A percentile compares a stretch with the other conserved stretches of the same genome.
Conservation (phyloP, 257 asterid genomes). For the Petunia axillaris region DNA sequence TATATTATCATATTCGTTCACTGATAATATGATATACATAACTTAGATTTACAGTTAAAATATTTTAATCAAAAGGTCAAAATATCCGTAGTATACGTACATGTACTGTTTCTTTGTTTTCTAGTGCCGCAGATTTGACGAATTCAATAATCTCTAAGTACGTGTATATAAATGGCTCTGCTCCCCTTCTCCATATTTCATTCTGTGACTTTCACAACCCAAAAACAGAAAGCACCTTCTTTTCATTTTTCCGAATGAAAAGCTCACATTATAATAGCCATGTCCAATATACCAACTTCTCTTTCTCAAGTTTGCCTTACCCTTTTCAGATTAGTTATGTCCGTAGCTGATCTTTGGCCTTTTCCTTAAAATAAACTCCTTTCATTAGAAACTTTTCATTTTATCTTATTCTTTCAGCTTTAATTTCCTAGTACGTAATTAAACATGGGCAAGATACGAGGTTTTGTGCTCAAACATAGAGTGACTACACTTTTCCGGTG, state of each 20-base stretch:
- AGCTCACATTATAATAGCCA: slow-evolving; percentile 20
- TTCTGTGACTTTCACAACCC: too few relatives aligned
- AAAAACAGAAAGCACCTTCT: not conserved
- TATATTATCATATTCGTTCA: too few relatives aligned
- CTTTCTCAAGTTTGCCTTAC: slow-evolving; percentile 60
- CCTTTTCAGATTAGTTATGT: slow-evolving; percentile 67
- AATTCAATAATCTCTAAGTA: not conserved
- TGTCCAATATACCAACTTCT: slow-evolving; percentile 59
- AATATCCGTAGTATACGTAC: slow-evolving; percentile 20
- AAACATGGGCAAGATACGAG: slow-evolving; percentile 57
- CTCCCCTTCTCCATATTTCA: slow-evolving; percentile 20
- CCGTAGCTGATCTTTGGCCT: slow-evolving; percentile 84
- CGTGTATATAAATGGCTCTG: slow-evolving; percentile 3
- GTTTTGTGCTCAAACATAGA: slow-evolving; percentile 66
- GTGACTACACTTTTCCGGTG: slow-evolving; percentile 60
- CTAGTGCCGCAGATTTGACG: not conserved
- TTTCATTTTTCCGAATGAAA: slow-evolving; percentile 36
- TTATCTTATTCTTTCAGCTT: not conserved
- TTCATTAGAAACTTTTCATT: not conserved
- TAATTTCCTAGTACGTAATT: not conserved
- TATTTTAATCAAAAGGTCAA: too few relatives aligned
- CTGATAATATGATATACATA: too few relatives aligned
- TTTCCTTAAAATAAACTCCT: slow-evolving; percentile 42
- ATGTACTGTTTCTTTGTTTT: not conserved
- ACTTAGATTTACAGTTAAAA: too few relatives aligned